Evolutionary conservation across 257 asterid species (phyloP).

Genomic region (Gardenia jasminoides): DNA sequence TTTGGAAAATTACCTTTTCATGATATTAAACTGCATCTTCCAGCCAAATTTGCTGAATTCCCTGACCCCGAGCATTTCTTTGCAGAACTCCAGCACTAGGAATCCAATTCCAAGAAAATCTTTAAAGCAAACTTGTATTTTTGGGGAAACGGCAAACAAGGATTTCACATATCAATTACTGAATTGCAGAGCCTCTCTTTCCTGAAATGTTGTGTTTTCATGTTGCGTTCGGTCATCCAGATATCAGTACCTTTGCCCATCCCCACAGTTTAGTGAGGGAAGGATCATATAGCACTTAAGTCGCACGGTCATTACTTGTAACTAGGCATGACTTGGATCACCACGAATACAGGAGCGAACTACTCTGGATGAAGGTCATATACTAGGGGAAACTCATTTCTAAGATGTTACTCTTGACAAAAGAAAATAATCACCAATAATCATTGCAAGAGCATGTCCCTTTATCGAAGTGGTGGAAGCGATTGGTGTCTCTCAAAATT

Average conservation of each 20-base stretch:
- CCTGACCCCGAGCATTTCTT: neutral
- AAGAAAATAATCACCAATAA: conserved; percentile 21
- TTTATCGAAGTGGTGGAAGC: conserved; percentile 31
- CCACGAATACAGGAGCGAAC: neutral
- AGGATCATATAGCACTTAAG: neutral
- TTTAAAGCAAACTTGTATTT: neutral
- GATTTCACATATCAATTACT: too few relatives aligned
- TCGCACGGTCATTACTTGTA: neutral
- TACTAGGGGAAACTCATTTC: neutral
- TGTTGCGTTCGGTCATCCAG: neutral
- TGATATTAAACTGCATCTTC: neutral
- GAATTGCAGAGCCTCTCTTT: neutral
- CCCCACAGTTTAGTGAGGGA: neutral
- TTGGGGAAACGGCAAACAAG: too few relatives aligned
- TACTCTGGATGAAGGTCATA: neutral
- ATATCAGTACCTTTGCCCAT: neutral
- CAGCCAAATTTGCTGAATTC: neutral
- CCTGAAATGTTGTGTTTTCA: neutral
- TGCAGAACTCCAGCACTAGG: neutral
- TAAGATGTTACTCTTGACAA: neutral
- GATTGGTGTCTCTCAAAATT: conserved; percentile 28
- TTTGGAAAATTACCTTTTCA: neutral
- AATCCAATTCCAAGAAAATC: neutral
- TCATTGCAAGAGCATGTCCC: conserved; percentile 31
- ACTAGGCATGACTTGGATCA: neutral